A percentile compares a stretch with the other conserved stretches of the same genome.
phyloP scores from a whole-genome alignment of 2,329 filamentous ascomycete species.

The Xylariomycetidae sp. region DNA sequence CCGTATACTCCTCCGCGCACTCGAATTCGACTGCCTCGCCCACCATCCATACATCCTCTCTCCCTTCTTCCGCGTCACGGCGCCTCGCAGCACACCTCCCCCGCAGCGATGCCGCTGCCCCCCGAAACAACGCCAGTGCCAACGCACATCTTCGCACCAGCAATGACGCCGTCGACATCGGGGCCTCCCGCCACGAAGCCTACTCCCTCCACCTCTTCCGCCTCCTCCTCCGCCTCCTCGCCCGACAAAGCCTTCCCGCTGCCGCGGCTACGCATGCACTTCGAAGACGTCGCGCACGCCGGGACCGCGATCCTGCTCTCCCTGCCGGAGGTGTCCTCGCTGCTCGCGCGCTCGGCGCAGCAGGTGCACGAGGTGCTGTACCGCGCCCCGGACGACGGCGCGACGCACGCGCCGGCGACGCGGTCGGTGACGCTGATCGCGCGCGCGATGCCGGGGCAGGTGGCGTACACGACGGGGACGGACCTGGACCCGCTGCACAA shows the following conservation, averaged over 20 bases:
- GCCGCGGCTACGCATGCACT: constrained; percentile 53
- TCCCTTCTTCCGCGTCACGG: too few relatives aligned
- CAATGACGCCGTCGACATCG: constrained; percentile 21
- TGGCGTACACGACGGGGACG: constrained; percentile 80
- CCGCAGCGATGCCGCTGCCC: constrained; percentile 27
- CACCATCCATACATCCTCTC: background rate
- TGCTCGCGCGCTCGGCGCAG: constrained; percentile 57
- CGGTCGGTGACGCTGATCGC: constrained; percentile 82
- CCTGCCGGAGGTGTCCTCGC: constrained; percentile 54
- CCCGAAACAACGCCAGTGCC: constrained; percentile 28
- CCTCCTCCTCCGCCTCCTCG: background rate
- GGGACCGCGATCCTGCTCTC: constrained; percentile 63
- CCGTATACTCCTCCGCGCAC: too few relatives aligned
- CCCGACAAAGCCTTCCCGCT: constrained; percentile 29
- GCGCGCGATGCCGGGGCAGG: constrained; percentile 70
- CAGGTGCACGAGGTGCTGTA: constrained; percentile 73
- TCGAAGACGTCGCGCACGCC: constrained; percentile 51
- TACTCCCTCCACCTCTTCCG: constrained; percentile 10
- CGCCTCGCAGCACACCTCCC: too few relatives aligned
- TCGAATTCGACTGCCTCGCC: too few relatives aligned
- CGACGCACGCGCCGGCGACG: constrained; percentile 48
- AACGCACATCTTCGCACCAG: constrained; percentile 27
- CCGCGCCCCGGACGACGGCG: constrained; percentile 31
- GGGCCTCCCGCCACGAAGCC: background rate
- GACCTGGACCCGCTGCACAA: constrained; percentile 83